Conservation (phyloP, 1,139 yeast genomes). For the Candida labiduridarum region DNA sequence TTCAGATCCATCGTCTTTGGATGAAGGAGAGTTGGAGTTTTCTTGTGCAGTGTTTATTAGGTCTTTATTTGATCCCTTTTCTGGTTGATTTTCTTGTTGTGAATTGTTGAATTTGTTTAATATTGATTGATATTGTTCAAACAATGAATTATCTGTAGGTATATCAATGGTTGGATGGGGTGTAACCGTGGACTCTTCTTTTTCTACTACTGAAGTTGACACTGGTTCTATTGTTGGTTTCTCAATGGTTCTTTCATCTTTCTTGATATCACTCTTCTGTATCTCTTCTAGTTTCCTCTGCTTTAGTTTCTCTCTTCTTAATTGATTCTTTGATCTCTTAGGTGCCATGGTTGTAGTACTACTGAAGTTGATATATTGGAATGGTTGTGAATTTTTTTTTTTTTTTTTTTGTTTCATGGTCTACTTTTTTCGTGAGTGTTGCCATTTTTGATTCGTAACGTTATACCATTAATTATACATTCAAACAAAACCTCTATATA, state of each 20-base stretch:
- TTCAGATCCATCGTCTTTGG: background rate
- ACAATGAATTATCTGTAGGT: slow-evolving; percentile 28
- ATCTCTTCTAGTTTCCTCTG: slow-evolving; percentile 35
- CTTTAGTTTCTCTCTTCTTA: slow-evolving; percentile 63
- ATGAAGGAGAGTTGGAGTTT: background rate
- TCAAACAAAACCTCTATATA: background rate
- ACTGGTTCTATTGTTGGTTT: background rate
- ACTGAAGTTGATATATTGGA: background rate
- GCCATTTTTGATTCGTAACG: too few species aligned
- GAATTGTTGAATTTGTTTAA: slow-evolving; percentile 42
- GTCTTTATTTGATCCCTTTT: background rate
- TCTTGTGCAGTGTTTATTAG: background rate
- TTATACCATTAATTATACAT: too few species aligned
- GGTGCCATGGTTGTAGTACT: slow-evolving; percentile 19
- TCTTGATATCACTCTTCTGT: background rate
- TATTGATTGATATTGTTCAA: slow-evolving; percentile 43
- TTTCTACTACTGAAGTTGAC: slow-evolving; percentile 1
- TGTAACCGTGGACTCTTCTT: background rate
- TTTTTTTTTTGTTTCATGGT: background rate
- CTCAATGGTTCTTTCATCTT: background rate
- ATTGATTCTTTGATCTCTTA: slow-evolving; percentile 58
- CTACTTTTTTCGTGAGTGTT: too few species aligned
- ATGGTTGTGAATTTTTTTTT: background rate
- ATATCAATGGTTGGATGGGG: slow-evolving; percentile 2
- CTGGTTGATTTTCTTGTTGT: slow-evolving; percentile 5